Conservation (phyloP, 805 yeast genomes). For the Lipomyces sp. region DNA sequence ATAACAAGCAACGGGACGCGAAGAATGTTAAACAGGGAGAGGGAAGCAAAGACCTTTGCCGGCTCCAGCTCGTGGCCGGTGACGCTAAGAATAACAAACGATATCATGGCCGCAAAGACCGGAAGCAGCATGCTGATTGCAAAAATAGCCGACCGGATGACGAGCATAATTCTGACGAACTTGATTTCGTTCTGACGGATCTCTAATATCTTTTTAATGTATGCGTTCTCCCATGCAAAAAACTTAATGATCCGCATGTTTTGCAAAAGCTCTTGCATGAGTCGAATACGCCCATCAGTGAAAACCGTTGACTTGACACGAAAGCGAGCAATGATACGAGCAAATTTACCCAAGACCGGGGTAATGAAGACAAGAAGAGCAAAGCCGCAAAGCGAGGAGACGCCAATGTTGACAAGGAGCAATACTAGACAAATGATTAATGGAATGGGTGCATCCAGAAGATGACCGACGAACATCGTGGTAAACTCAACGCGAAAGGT, state of each 20-base stretch:
- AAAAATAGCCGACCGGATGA: conserved; percentile 58
- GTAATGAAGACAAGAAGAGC: conserved; percentile 46
- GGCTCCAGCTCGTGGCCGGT: conserved; percentile 48
- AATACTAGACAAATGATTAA: conserved; percentile 61
- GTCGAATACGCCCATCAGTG: conserved; percentile 74
- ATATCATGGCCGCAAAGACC: conserved; percentile 63
- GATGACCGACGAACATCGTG: conserved; percentile 61
- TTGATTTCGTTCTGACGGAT: conserved; percentile 62
- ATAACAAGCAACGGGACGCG: conserved; percentile 59
- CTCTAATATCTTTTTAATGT: conserved; percentile 52
- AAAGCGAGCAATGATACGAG: conserved; percentile 51
- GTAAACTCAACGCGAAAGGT: conserved; percentile 77
- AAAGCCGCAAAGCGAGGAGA: conserved; percentile 66
- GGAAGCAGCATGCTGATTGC: conserved; percentile 69
- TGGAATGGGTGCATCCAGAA: conserved; percentile 62
- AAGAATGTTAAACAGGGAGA: conserved; percentile 63
- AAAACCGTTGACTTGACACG: conserved; percentile 57
- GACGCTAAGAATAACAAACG: conserved; percentile 48
- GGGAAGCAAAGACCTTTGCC: conserved; percentile 66
- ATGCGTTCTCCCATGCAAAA: conserved; percentile 90
- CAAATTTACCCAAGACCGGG: conserved; percentile 44
- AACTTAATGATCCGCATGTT: conserved; percentile 79
- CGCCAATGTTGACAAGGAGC: conserved; percentile 66
- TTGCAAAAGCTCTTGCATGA: conserved; percentile 73
- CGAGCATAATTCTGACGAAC: conserved; percentile 59